Base-by-base conservation (phyloP, 1,284 basidiomycete species). In the Rhodofomes roseus region DNA sequence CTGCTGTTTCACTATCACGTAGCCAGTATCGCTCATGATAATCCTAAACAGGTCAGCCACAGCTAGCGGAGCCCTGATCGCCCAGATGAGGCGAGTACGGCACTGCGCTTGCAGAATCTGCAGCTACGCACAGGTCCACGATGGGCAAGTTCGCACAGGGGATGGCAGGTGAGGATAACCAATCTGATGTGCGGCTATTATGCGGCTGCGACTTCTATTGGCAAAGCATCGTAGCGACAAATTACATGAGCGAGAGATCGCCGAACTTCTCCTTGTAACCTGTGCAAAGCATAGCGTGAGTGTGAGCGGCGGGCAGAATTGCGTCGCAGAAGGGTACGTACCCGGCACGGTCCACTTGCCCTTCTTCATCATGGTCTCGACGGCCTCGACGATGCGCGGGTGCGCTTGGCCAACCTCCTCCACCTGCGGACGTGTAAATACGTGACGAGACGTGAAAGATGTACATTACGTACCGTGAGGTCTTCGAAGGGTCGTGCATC, bases 301-400 rank as follows among this genome's bases (percentile, higher is more conserved):
- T 61, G 51, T 58, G 58, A 54, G 56, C 60, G 54, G 37, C 53
- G 52, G 16, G 43, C 43, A 36, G 48, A 51, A 40, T 14, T 53
- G 12, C 25, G 54, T 22, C 12, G 18, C 29, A 61, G 1, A 11
- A 14, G 31, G n/a, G 31, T n/a, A 75, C 84, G 67, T 74, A 84
- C 93, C 93, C 70, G 95, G 95, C 60, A 97, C 94, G 72, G 90
- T 92, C 92, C 95, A 99, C 82, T 98, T 98, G 77, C 97, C 97
- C 83, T 99, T 97, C 86, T 93, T 90, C 71, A 98, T 77, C 95
- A 98, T 98, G 70, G 87, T 95, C 81, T 98, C 95, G 68, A 98
- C 93, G 53, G 93, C 88, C 78, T 97, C 88, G 56, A 83, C 79
- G 74, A 99, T 90, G 77, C 95, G 93, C 53, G 97, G 97, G 75